Base-by-base conservation (phyloP, 2,329 filamentous ascomycete genomes). In the Cladosporium sp. region DNA sequence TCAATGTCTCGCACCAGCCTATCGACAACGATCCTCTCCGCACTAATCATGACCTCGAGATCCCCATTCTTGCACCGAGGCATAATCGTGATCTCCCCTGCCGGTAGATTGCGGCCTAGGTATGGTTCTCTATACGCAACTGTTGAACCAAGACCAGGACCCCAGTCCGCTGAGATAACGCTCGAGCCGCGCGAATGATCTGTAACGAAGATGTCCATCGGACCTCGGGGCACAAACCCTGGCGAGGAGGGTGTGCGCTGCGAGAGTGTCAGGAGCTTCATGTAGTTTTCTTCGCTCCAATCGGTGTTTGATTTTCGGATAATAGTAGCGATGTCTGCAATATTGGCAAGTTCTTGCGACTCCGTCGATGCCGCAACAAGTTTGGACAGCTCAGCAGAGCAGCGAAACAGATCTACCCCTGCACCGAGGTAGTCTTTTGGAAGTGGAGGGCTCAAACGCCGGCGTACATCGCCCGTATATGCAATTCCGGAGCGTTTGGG, bases 11-110 rank as follows among this genome's bases (percentile, higher is more conserved):
- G n/a, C 28, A 8, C 20, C 17, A 59, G 35, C 37, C 53, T 34
- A 15, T 50, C 53, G 13, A 59, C 12, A 1, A 40, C 44, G 17
- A 59, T 24, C 32, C 34, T 28, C 19, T 60, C 58, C 13, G 40
- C 58, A 19, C 55, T 32, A 24, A 58, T 47, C 58, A 60, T 53
- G 24, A 60, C 58, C 12, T 60, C 54, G 5, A 60, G 15, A 35
- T 60, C 58, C 20, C 58, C 58, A 39, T 60, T 60, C 19, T 19
- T 25, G 15, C 35, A 36, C 15, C 49, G 20, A 7, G 58, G 58
- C 17, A 60, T 9, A 8, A 60, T 24, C 2, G 54, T 58, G 12
- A 58, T 42, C 40, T 60, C 49, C 2, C 58, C 58, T 19, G 32
- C 4, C 4, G 58, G 58, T 5, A 25, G 28, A 3, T 22, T 13